Percentiles rank a stretch among this genome's conserved stretches.
Conservation (phyloP, 495 filamentous ascomycete species). For the Durotheca rogersii region DNA sequence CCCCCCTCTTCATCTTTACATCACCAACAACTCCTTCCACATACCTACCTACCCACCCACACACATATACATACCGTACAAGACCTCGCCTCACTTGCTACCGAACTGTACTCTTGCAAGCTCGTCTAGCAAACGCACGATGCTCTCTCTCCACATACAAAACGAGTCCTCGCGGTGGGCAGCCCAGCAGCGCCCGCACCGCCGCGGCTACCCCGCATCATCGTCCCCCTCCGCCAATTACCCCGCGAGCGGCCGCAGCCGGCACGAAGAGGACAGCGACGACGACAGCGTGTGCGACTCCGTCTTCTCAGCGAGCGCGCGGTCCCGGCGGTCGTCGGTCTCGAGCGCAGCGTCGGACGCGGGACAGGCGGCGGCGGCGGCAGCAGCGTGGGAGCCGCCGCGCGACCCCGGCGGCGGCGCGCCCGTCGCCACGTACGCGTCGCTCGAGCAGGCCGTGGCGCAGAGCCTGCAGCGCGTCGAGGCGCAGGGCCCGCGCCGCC, state of each 20-base stretch:
- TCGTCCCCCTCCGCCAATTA: conserved; percentile 5
- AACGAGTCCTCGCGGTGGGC: conserved; percentile 26
- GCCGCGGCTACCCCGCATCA: conserved; percentile 31
- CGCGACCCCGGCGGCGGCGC: conserved; percentile 31
- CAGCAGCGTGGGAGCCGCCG: conserved; percentile 22
- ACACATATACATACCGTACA: not conserved
- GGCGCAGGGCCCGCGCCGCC: conserved; percentile 21
- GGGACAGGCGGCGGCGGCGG: conserved; percentile 11
- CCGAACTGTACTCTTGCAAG: no score
- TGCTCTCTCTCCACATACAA: conserved; percentile 23
- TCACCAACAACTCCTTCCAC: not conserved
- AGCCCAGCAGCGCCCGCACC: conserved; percentile 7
- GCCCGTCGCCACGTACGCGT: conserved; percentile 33
- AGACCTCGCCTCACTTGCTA: not conserved
- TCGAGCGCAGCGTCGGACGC: conserved; percentile 33
- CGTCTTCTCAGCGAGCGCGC: conserved; percentile 15
- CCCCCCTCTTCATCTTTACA: not conserved
- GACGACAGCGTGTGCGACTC: conserved; percentile 9
- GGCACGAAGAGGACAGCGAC: conserved; percentile 16
- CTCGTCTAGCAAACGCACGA: no score
- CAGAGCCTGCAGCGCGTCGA: conserved; percentile 24
- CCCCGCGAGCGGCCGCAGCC: conserved; percentile 8
- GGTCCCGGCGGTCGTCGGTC: conserved; percentile 29
- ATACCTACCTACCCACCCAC: not conserved
- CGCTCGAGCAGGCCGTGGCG: conserved; percentile 33